A percentile compares a stretch with the other conserved stretches of the same genome.
These are phyloP conservation scores for Kurtzmaniella quercitrusa DNA, from an alignment of 1,139 yeast genomes.

Conservation along the genomic window DNA sequence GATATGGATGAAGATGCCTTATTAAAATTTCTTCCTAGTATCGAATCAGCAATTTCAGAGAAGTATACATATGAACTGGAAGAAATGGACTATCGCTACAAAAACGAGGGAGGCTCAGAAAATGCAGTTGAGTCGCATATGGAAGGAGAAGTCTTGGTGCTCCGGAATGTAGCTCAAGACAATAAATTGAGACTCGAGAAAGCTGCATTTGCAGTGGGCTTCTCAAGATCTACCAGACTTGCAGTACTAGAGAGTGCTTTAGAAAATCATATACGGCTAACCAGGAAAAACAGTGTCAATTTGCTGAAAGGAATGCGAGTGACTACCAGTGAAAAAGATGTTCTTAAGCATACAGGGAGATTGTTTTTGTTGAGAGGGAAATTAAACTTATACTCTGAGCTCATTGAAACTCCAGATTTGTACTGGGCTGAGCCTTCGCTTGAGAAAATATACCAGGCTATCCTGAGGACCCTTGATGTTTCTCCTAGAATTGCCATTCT, in stretches of 20 bases:
- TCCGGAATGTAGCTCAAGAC: slow-evolving; percentile 45
- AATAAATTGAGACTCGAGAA: slow-evolving; percentile 60
- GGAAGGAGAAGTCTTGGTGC: slow-evolving; percentile 66
- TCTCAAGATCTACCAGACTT: slow-evolving; percentile 79
- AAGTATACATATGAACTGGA: slow-evolving; percentile 65
- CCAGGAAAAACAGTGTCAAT: slow-evolving; percentile 61
- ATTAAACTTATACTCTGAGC: slow-evolving; percentile 78
- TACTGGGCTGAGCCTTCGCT: slow-evolving; percentile 90
- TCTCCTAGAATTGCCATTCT: slow-evolving; percentile 71
- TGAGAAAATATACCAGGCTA: slow-evolving; percentile 67
- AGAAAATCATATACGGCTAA: slow-evolving; percentile 59
- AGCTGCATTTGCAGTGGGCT: slow-evolving; percentile 85
- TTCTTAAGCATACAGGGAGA: slow-evolving; percentile 67
- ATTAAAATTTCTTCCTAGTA: slow-evolving; percentile 48
- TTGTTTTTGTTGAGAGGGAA: slow-evolving; percentile 74
- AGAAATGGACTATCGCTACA: slow-evolving; percentile 64
- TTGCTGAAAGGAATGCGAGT: slow-evolving; percentile 61
- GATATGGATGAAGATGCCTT: slow-evolving; percentile 55
- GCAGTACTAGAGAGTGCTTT: slow-evolving; percentile 72
- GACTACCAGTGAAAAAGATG: slow-evolving; percentile 57
- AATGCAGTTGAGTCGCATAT: slow-evolving; percentile 35
- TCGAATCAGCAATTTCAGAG: slow-evolving; percentile 24
- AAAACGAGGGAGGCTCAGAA: slow-evolving; percentile 1
- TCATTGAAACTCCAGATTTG: slow-evolving; percentile 87
- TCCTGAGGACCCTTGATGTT: slow-evolving; percentile 71